Evolutionary conservation across 768 basidiomycete species (phyloP).

Genomic region (Termitomyces sp.): DNA sequence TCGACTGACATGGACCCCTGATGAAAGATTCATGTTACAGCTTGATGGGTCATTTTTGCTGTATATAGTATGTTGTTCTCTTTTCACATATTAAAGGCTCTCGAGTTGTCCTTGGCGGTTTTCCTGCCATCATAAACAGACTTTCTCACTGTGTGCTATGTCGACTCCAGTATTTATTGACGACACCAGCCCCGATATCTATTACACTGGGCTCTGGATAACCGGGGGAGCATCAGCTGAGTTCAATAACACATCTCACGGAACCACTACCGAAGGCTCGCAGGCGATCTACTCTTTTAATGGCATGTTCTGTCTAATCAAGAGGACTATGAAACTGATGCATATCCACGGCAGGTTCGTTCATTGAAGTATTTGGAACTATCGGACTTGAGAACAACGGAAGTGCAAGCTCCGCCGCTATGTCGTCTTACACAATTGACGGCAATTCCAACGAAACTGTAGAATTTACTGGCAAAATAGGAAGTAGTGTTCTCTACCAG

Average conservation of each 20-base stretch:
- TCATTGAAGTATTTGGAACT: slow-evolving; percentile 11
- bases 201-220: neutral
- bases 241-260: slow-evolving; percentile 3
- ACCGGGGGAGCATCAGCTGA: neutral
- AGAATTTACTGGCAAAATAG: neutral
- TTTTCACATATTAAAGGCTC: neutral
- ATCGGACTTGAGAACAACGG: slow-evolving; percentile 7
- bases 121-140: neutral
- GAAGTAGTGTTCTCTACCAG: neutral
- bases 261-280: slow-evolving; percentile 4
- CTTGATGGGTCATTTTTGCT: neutral
- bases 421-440: slow-evolving; percentile 5
- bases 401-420: slow-evolving; percentile 1
- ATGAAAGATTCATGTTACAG: neutral
- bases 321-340: neutral
- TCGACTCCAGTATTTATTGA: slow-evolving; percentile 13
- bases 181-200: slow-evolving; percentile 1
- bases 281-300: slow-evolving; percentile 2
- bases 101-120: neutral
- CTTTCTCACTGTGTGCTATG: neutral
- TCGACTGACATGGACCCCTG: neutral
- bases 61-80: neutral
- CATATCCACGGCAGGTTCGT: slow-evolving; percentile 1
- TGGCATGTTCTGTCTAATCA: neutral
- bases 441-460: neutral